Conservation (phyloP, 2,329 filamentous ascomycete genomes). For the Aspergillus transmontanensis region DNA sequence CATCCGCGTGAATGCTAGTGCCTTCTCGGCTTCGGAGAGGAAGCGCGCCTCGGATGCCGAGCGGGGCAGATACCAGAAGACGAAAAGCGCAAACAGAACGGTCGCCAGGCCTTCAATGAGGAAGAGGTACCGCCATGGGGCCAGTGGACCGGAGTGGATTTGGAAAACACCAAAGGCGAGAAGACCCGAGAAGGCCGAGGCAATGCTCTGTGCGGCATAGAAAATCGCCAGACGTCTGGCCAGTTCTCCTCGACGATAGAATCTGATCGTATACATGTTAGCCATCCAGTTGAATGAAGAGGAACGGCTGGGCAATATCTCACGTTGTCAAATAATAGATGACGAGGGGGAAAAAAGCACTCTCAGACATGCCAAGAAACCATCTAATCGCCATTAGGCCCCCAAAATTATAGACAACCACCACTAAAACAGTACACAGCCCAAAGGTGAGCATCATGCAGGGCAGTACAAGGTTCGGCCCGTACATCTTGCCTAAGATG, state of each 20-base stretch:
- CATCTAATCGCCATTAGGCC: constrained; percentile 29
- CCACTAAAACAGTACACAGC: constrained; percentile 25
- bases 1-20: constrained; percentile 39
- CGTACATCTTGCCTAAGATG: constrained; percentile 30
- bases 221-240: constrained; percentile 33
- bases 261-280: constrained; percentile 3
- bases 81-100: constrained; percentile 39
- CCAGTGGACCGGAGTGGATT: constrained; percentile 34
- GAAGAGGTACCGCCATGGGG: constrained; percentile 50
- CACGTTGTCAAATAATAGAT: constrained; percentile 33
- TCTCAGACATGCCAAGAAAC: constrained; percentile 32
- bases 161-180: constrained; percentile 47
- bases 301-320: not conserved
- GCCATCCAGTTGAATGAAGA: not conserved
- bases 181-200: constrained; percentile 34
- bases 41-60: constrained; percentile 44
- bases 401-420: constrained; percentile 27
- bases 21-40: constrained; percentile 39
- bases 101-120: constrained; percentile 49
- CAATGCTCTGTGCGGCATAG: constrained; percentile 31
- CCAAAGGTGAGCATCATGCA: constrained; percentile 33
- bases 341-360: constrained; percentile 32
- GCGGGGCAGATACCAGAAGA: constrained; percentile 43
- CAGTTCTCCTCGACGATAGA: constrained; percentile 33
- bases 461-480: constrained; percentile 28